Percentiles rank a stretch among this genome's conserved stretches.
phyloP scores from a whole-genome alignment of 2,329 filamentous ascomycete genomes.

The Nothopassalora personata region DNA sequence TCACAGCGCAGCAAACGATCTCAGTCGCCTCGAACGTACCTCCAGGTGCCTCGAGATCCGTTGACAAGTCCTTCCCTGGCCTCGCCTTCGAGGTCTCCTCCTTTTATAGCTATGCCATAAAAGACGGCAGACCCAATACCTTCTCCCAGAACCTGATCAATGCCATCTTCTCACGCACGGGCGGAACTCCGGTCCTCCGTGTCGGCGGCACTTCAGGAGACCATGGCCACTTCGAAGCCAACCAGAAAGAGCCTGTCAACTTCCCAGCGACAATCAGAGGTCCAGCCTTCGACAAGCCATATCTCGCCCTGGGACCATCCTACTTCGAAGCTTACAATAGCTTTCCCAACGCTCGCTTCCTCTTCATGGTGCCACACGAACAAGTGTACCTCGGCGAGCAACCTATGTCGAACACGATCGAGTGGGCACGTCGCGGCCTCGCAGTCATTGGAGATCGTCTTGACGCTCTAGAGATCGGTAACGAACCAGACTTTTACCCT shows the following conservation, averaged over 20 bases:
- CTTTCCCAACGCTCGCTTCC: slow-evolving; percentile 5
- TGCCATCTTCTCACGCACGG: slow-evolving; percentile 4
- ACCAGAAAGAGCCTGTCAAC: slow-evolving; percentile 1
- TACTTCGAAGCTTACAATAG: slow-evolving; percentile 9
- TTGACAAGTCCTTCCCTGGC: slow-evolving; percentile 1
- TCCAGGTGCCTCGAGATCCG: background rate
- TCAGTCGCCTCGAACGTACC: background rate
- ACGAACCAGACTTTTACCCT: slow-evolving; percentile 9
- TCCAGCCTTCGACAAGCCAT: slow-evolving; percentile 3
- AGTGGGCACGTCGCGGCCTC: slow-evolving; percentile 3
- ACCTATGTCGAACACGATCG: slow-evolving; percentile 2
- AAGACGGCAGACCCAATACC: slow-evolving; percentile 5
- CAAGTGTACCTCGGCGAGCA: background rate
- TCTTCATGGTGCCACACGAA: slow-evolving; percentile 7
- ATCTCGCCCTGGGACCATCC: slow-evolving; percentile 1
- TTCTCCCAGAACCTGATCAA: slow-evolving; percentile 9
- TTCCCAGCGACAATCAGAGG: slow-evolving; percentile 1
- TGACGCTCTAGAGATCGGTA: slow-evolving; percentile 10
- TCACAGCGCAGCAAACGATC: background rate
- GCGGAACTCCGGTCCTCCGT: slow-evolving; percentile 7
- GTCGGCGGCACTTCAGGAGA: slow-evolving; percentile 8
- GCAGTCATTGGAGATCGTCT: slow-evolving; percentile 6
- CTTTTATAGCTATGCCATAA: slow-evolving; percentile 10
- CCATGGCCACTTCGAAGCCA: slow-evolving; percentile 3
- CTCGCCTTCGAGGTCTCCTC: slow-evolving; percentile 7